Evolutionary conservation across 1,284 basidiomycete genomes (phyloP), one percentile per base, ranked within the genome.

Genomic region (Rhodotorula sp.): DNA sequence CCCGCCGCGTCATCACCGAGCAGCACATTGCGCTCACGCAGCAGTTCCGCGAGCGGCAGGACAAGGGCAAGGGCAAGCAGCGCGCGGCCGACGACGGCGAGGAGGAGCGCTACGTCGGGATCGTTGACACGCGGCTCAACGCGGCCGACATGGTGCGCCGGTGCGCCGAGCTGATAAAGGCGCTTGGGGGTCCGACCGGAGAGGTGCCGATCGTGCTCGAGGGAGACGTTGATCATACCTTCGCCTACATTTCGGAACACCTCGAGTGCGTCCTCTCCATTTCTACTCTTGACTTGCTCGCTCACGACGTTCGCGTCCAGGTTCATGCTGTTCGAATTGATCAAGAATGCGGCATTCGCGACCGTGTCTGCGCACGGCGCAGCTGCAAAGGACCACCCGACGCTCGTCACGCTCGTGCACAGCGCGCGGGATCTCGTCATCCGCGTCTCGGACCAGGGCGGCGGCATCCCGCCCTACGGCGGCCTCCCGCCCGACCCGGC

Each of bases 201-300:
- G 82, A 92, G 25, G 89, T 93, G 65, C 92, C 92, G 16, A 69
- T 77, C 49, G 88, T 92, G 78, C 75, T 88, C 41, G 86, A 88
- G 34, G 74, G 72, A 1, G 66, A 48, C 7, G 60, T 62, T 17
- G 68, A 72, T 17, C 57, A 88, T 4, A 87, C 83, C 67, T 93
- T 96, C 81, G 85, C 92, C 1, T 96, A 94, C 80, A 92, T 96
- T 73, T 86, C 88, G 52, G 92, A 94, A 79, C 93, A 96, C 81
- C 84, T 96, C 61, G 93, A 77, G 75, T 74, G 34, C 27, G 74
- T 54, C 5, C 34, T 27, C 27, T 45, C 75, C 49, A 53, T 64
- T 34, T 14, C 27, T 23, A 4, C 25, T 27, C 52, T 53, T 19
- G 27, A 10, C 45, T 42, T 9, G n/a, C 53, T 7, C 5, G 56